A percentile compares a stretch with the other conserved stretches of the same genome.
phyloP scores from a whole-genome alignment of 192 early-diverging fungal species.

The Entomortierella chlamydospora region DNA sequence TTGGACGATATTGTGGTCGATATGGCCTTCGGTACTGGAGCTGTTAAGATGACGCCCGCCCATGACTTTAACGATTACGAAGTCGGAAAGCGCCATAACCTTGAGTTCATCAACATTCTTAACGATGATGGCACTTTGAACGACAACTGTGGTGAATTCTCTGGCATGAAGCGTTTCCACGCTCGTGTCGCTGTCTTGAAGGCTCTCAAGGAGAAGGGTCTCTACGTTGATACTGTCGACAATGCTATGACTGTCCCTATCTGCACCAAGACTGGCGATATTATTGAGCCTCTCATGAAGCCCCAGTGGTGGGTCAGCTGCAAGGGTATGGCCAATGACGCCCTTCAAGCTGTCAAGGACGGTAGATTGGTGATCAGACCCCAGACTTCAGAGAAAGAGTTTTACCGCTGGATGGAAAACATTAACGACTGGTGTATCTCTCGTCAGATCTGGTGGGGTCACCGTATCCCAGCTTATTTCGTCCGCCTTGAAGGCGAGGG shows the following conservation, averaged over 20 bases:
- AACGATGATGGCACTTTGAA: slow-evolving; percentile 98
- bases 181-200: slow-evolving; percentile 89
- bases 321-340: slow-evolving; percentile 86
- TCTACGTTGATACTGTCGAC: slow-evolving; percentile 86
- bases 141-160: slow-evolving; percentile 88
- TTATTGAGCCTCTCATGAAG: slow-evolving; percentile 98
- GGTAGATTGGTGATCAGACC: slow-evolving; percentile 89
- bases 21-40: slow-evolving; percentile 95
- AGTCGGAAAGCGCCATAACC: slow-evolving; percentile 93
- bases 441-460: slow-evolving; percentile 99
- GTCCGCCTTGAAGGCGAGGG: slow-evolving; percentile 79
- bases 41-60: slow-evolving; percentile 99
- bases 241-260: slow-evolving; percentile 96
- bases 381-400: slow-evolving; percentile 88
- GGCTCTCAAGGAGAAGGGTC: slow-evolving; percentile 88
- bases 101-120: slow-evolving; percentile 97
- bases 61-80: slow-evolving; percentile 98
- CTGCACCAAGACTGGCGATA: slow-evolving; percentile 90
- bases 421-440: slow-evolving; percentile 99
- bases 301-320: slow-evolving; percentile 99
- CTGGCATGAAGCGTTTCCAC: slow-evolving; percentile 93
- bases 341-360: slow-evolving; percentile 78
- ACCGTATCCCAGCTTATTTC: slow-evolving; percentile 95
- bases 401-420: slow-evolving; percentile 96
- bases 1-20: slow-evolving; percentile 89